Evolutionary conservation across 768 basidiomycete species (phyloP), one percentile per base, ranked within the genome.

Genomic region (Cystoderma amianthinum): DNA sequence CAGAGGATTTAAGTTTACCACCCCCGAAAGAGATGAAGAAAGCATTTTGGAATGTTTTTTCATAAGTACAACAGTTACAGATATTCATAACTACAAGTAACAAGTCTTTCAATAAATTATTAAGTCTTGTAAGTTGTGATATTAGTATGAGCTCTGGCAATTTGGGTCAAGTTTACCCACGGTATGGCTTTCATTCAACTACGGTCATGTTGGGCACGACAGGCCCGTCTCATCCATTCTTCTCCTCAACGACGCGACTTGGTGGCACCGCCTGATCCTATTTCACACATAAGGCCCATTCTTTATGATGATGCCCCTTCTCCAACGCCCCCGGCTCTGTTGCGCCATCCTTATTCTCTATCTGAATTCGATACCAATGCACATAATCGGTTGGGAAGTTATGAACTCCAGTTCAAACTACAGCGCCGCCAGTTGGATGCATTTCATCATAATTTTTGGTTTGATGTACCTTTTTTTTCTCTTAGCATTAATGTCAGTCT

Each of bases 381-480:
- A 45, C 34, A 36, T 16, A 56, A 37, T 38, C 51, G 60, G 34
- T 56, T 56, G 28, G 66, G 66, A 35, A 63, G 73, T 22, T 57
- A 73, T 5, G 80, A 85, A 41, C 69, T 88, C 36, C 85, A 83
- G 51, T 83, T 74, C 67, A 80, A 76, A 44, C 61, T 89, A 35
- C 75, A 80, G 45, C 68, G 81, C 40, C 80, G 87, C 58, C 78
- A 80, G 43, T 59, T 89, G 16, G 85, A 90, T 52, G 67, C 76
- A 17, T 80, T 85, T 52, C 82, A 89, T 46, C 82, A 91, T 42
- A 62, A 69, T 13, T 92, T 88, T 57, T 92, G 89, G 89, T 60
- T 76, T 40, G 81, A 90, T 41, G 89, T 90, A 55, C 49, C 85
- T 71, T n/a, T 10, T 25, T 2, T 17, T 24, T 18, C 20, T 4